A percentile compares a stretch with the other conserved stretches of the same genome.
Evolutionary conservation across 345 rosid species (phyloP).

Genomic region (Acer campestre): DNA sequence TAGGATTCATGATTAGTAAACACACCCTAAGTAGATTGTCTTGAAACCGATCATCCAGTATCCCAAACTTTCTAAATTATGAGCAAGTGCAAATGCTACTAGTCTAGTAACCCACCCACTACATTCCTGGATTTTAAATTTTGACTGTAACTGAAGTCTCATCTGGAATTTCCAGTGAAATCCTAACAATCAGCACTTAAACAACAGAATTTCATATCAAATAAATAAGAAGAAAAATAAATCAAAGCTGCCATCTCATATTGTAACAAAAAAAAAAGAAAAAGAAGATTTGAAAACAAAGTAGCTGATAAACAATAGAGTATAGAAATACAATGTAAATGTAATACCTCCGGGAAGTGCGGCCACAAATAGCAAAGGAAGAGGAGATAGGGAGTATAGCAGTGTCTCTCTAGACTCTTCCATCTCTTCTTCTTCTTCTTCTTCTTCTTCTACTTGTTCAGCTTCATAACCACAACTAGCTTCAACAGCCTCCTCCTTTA

Average conservation of each 20-base stretch:
- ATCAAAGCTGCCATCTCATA: too few relatives aligned
- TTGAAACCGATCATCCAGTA: too few relatives aligned
- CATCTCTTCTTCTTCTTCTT: constrained; percentile 23
- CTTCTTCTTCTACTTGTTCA: constrained; percentile 18
- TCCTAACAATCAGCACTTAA: background rate
- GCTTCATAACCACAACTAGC: constrained; percentile 14
- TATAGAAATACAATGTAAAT: background rate
- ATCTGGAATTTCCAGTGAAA: background rate
- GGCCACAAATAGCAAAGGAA: constrained; percentile 65
- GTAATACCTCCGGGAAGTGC: constrained; percentile 85
- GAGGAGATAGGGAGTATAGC: constrained; percentile 66
- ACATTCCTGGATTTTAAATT: too few relatives aligned
- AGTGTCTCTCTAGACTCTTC: constrained; percentile 47
- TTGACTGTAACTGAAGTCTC: background rate
- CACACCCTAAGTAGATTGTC: too few relatives aligned
- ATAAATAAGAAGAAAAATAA: too few relatives aligned
- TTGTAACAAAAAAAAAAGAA: background rate
- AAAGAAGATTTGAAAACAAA: background rate
- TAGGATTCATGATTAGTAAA: too few relatives aligned
- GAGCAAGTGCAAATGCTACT: too few relatives aligned
- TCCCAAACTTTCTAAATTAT: too few relatives aligned
- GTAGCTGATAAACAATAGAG: background rate
- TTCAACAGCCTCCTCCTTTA: constrained; percentile 27
- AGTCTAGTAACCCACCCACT: too few relatives aligned
- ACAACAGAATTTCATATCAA: too few relatives aligned